Evolutionary conservation across 2,329 filamentous ascomycete species (phyloP).

Genomic region (Eurotiales sp.): DNA sequence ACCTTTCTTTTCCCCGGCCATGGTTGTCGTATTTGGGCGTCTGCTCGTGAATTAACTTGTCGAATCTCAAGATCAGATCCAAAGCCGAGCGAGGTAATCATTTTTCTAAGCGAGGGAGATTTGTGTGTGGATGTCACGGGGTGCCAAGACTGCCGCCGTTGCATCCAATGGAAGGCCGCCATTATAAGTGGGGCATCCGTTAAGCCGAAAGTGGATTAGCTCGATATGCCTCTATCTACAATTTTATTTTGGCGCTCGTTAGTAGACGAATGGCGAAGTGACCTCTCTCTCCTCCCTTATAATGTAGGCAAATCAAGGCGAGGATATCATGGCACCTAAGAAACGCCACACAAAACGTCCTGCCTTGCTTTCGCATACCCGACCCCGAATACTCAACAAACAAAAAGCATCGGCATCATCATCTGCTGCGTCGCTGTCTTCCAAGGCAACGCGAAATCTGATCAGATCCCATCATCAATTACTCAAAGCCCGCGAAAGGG

Average conservation of each 20-base stretch:
- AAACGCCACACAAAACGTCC: constrained; percentile 31
- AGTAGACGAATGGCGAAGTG: background rate
- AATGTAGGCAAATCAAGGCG: background rate
- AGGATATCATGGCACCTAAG: constrained; percentile 26
- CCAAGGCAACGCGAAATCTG: constrained; percentile 55
- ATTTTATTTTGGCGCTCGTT: background rate
- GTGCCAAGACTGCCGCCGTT: background rate
- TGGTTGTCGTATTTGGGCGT: constrained; percentile 41
- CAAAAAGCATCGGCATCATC: constrained; percentile 23
- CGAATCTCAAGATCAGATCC: constrained; percentile 14
- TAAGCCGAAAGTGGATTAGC: background rate
- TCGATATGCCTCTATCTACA: background rate
- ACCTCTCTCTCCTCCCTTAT: background rate
- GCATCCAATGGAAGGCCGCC: constrained; percentile 19
- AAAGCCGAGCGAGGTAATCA: constrained; percentile 5
- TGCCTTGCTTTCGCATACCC: constrained; percentile 41
- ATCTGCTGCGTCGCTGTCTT: constrained; percentile 45
- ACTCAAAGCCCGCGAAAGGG: constrained; percentile 54
- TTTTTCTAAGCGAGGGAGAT: constrained; percentile 16
- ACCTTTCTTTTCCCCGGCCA: constrained; percentile 48
- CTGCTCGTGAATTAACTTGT: constrained; percentile 21
- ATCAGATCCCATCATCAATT: constrained; percentile 60
- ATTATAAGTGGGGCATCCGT: background rate
- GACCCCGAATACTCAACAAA: constrained; percentile 40
- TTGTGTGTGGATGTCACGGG: constrained; percentile 16